Percentiles rank a stretch among this genome's conserved stretches.
phyloP scores from a whole-genome alignment of 768 basidiomycete genomes.

The Fistulinella prunicolor region DNA sequence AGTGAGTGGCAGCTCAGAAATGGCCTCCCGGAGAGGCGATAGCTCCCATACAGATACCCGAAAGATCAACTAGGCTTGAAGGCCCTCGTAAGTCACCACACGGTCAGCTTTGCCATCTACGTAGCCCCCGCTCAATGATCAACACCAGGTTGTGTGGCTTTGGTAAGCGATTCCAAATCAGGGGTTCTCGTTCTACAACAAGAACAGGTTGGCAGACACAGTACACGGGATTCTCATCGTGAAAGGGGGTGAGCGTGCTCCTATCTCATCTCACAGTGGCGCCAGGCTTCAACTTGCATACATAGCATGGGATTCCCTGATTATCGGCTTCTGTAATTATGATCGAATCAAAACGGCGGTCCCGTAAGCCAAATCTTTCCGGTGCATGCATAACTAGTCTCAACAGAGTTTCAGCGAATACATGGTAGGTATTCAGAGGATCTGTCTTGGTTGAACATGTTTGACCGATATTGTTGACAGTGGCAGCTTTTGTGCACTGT shows the following conservation, averaged over 20 bases:
- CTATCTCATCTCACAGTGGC: not conserved
- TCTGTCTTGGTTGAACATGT: not conserved
- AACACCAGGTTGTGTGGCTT: not conserved
- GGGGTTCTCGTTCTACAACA: not conserved
- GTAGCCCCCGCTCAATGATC: not conserved
- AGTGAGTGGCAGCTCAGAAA: not conserved
- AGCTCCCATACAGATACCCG: not conserved
- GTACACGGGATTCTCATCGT: not conserved
- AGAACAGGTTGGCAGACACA: not conserved
- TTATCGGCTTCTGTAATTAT: not conserved
- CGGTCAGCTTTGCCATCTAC: not conserved
- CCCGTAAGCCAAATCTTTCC: not conserved
- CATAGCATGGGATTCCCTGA: constrained; percentile 2
- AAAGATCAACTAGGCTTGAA: not conserved
- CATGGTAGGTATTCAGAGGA: not conserved
- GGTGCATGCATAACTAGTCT: not conserved
- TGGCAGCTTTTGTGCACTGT: constrained; percentile 7
- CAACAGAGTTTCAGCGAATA: not conserved
- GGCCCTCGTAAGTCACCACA: not conserved
- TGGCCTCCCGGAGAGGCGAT: too few species aligned
- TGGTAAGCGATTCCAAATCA: not conserved
- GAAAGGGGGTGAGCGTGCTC: constrained; percentile 1
- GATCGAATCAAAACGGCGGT: not conserved
- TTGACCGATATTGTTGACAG: not conserved
- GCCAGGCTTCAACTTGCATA: not conserved